Percentiles rank a stretch among this genome's conserved stretches.
phyloP scores from a whole-genome alignment of 1,284 basidiomycete species.

The Ustilago xerochloae region DNA sequence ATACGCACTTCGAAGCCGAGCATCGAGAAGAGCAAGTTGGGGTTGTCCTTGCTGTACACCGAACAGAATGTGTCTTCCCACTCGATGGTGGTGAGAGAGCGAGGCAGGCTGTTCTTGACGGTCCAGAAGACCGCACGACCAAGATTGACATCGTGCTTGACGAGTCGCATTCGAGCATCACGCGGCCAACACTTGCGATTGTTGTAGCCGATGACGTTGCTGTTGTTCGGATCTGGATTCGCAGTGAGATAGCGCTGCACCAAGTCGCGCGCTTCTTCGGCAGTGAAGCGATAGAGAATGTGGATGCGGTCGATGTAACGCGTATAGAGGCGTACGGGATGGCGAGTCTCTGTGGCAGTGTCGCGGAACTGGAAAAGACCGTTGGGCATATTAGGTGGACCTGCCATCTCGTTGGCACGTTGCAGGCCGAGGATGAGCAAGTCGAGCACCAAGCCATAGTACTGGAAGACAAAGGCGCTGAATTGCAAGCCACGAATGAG shows the following conservation, averaged over 20 bases:
- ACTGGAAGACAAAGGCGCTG: conserved; percentile 68
- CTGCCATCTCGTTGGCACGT: conserved; percentile 67
- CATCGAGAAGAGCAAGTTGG: conserved; percentile 98
- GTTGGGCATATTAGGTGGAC: conserved; percentile 66
- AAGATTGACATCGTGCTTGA: conserved; percentile 99
- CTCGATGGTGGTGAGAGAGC: conserved; percentile 97
- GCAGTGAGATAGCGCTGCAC: conserved; percentile 97
- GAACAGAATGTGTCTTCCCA: conserved; percentile 74
- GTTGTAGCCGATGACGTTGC: conserved; percentile 98
- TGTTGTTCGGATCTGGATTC: conserved; percentile 97
- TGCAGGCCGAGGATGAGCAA: conserved; percentile 66
- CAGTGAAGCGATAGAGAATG: conserved; percentile 95
- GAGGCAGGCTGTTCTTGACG: conserved; percentile 94
- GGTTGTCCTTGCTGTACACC: conserved; percentile 97
- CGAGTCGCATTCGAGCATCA: conserved; percentile 97
- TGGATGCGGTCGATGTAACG: conserved; percentile 68
- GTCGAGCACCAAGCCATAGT: conserved; percentile 67
- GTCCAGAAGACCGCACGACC: conserved; percentile 99
- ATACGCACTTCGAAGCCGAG: conserved; percentile 97
- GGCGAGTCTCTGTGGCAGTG: conserved; percentile 62
- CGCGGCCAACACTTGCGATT: conserved; percentile 99
- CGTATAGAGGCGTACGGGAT: conserved; percentile 67
- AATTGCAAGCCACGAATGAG: conserved; percentile 68
- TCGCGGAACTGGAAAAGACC: conserved; percentile 66
- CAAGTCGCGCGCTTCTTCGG: conserved; percentile 95